Percentiles rank a stretch among this genome's conserved stretches.
Conservation (phyloP, 306 rosid genomes). For the Pyrus betulifolia region DNA sequence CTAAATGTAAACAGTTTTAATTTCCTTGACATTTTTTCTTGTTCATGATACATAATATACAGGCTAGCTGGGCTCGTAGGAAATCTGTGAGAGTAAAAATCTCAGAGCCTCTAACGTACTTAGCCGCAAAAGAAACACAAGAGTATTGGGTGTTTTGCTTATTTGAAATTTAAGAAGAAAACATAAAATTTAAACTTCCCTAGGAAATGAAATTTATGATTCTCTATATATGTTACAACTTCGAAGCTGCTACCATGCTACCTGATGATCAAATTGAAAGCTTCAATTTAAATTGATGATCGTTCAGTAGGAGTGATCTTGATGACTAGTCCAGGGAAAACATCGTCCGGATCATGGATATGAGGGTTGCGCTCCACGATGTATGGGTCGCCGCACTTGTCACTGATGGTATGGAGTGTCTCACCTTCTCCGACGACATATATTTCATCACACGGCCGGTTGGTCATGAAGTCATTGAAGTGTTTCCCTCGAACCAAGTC, state of each 20-base stretch:
- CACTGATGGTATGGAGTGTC: constrained; percentile 72
- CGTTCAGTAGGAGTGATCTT: constrained; percentile 35
- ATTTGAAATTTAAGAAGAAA: not conserved
- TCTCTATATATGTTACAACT: not conserved
- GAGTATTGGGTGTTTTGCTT: not conserved
- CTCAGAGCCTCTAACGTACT: not conserved
- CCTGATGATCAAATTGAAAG: not conserved
- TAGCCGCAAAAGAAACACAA: not conserved
- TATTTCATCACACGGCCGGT: constrained; percentile 37
- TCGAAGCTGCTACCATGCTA: not conserved
- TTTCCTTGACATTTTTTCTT: not conserved
- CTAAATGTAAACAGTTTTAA: not conserved
- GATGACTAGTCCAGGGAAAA: constrained; percentile 79
- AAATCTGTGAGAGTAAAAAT: not conserved
- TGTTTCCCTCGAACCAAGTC: constrained; percentile 24
- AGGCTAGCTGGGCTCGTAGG: not conserved
- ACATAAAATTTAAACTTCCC: not conserved
- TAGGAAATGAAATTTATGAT: not conserved
- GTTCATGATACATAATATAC: not conserved
- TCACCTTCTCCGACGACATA: constrained; percentile 68
- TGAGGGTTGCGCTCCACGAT: constrained; percentile 83
- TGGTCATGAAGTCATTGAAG: constrained; percentile 2
- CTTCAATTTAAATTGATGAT: not conserved
- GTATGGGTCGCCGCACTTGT: constrained; percentile 69
- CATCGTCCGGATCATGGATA: constrained; percentile 85